Evolutionary conservation across 1,284 basidiomycete species (phyloP), one percentile per base, ranked within the genome.

Genomic region (Cystobasidiaceae sp.): DNA sequence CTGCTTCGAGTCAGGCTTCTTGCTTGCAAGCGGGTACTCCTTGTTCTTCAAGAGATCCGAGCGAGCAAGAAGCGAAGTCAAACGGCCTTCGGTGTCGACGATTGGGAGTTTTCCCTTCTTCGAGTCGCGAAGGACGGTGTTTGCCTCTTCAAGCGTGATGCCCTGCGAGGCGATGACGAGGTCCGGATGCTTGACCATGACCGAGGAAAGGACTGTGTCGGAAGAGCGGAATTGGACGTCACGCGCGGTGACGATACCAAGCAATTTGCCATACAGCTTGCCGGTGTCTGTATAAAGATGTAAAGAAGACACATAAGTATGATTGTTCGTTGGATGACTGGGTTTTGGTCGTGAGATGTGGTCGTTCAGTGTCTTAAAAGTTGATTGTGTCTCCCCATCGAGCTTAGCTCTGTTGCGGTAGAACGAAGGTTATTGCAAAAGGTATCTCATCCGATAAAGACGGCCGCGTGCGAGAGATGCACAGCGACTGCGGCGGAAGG

Each of bases 101-200:
- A 97, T 89, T 56, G 92, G 94, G 1, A 98, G 84, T 79, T 98
- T 98, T 69, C 94, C 94, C 82, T 97, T 97, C 78, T 98, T 98
- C 50, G 89, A 94, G 77, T 91, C 88, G 54, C 94, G 91, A 34
- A 99, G 85, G 74, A 99, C 90, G 74, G 86, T 81, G 81, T 99
- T 98, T 70, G 94, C 96, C 79, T 97, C 86, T 66, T 85, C 79
- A 58, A 98, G 87, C 2, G 92, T 94, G 72, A 94, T 86, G 41
- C 92, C 92, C 71, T 88, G 82, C 0, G 82, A 81, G 17, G 90
- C 92, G 33, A 88, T 90, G 73, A 96, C 85, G 59, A 94, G 84
- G 55, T 74, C 74, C 28, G 67, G 50, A 82, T 80, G 57, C 82
- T 89, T 58, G 59, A 90, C 96, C 94, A 99, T 99, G 67, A 97